Base-by-base conservation (phyloP, 2,329 filamentous ascomycete genomes). In the Alternaria burnsii region DNA sequence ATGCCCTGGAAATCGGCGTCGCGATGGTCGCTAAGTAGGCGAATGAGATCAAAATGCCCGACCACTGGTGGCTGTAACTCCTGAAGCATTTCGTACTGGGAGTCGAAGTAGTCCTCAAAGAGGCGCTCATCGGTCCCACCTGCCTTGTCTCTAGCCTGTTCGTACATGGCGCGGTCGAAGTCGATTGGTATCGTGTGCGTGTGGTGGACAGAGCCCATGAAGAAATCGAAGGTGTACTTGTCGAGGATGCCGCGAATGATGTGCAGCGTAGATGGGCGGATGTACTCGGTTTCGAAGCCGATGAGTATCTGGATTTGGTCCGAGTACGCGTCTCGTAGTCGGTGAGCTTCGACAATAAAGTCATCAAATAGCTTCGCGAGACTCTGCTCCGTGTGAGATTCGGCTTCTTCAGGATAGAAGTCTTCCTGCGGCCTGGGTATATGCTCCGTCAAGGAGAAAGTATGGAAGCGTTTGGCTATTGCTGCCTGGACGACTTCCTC, bases 231-330 rank as follows among this genome's bases (percentile, higher is more conserved):
- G 10, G 81, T 79, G 40, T 92, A 86, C 63, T 87, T 84, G 7
- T 83, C 74, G 22, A 89, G 81, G 3, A 92, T 85, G 11, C 78
- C 69, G 34, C 81, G 73, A 59, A 97, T 89, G 47, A 90, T 80
- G 0, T 78, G 79, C 69, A 89, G 87, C 4, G 86, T 87, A 4
- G 83, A 84, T 0, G 89, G 85, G 7, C 94, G 89, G 76, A 97
- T 95, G 89, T 92, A 99, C 77, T 99, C 95, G 55, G 88, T 87
- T 79, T 99, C 95, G 76, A 98, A 97, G 46, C 92, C 95, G 74
- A 99, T 88, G 43, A 97, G 85, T 66, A 99, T 84, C 56, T 89
- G 84, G 70, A 99, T 93, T 65, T 89, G 83, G 9, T 81, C 73
- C 6, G 86, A 84, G 80, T 97, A 97, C 66, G 85, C 86, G 3